Percentiles rank a stretch among this genome's conserved stretches.
phyloP scores from a whole-genome alignment of 2,329 filamentous ascomycete genomes.

The Fusarium sp. region DNA sequence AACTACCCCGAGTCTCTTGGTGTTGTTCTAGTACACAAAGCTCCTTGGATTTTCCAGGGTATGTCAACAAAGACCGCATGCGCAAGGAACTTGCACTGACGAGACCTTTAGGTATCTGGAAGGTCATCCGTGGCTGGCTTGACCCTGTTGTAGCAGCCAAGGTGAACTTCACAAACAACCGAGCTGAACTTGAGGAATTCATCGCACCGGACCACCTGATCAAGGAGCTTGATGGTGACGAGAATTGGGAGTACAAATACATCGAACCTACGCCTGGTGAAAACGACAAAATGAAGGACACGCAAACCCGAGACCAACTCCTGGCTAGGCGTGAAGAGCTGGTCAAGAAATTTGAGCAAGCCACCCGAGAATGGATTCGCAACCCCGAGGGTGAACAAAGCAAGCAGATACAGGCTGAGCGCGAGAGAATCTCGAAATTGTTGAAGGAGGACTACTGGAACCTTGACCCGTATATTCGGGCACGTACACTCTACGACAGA shows the following conservation, averaged over 20 bases:
- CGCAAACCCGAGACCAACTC: conserved; percentile 68
- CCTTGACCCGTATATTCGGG: conserved; percentile 86
- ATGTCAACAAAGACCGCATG: conserved; percentile 46
- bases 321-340: conserved; percentile 69
- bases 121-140: conserved; percentile 93
- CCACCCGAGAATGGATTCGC: conserved; percentile 78
- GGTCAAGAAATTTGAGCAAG: conserved; percentile 77
- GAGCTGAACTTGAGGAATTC: conserved; percentile 80
- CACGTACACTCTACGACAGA: conserved; percentile 85
- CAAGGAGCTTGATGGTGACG: conserved; percentile 85
- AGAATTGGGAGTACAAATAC: conserved; percentile 86
- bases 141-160: conserved; percentile 96
- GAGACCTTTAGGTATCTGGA: conserved; percentile 78
- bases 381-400: conserved; percentile 53
- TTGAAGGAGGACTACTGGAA: conserved; percentile 85
- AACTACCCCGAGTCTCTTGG: conserved; percentile 97
- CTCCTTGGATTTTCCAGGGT: conserved; percentile 97
- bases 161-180: conserved; percentile 88
- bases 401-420: conserved; percentile 61
- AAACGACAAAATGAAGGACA: conserved; percentile 77
- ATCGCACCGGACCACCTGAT: conserved; percentile 76
- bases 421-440: conserved; percentile 68
- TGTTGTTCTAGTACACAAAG: conserved; percentile 90
- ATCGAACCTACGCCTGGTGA: conserved; percentile 79
- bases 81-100: conserved; percentile 9